Base-by-base conservation (phyloP, 352 stramenopile species). In the Phytopythium oedochilum region DNA sequence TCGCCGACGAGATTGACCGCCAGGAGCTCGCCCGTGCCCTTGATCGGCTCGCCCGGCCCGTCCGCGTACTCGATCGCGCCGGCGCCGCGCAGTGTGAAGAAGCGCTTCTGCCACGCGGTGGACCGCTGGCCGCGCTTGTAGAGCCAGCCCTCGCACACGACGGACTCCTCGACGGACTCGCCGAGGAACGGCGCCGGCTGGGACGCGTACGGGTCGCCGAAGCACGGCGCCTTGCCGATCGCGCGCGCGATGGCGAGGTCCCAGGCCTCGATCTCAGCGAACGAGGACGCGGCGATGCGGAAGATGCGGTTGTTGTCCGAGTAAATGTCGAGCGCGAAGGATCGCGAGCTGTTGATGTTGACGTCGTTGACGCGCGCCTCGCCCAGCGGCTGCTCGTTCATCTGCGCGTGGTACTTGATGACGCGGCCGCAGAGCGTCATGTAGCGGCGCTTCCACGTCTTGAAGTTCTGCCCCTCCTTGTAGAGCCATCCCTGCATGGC, bases 391-490 rank as follows among this genome's bases (percentile, higher is more conserved):
- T 72, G 68, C 47, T 92, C 81, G 25, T 55, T 55, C 7, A 67
- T 56, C 12, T 79, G 62, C 2, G 75, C 80, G 53, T 78, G 66
- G 61, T 94, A 94, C 65, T 88, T 78, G 49, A 94, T 74, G 17
- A 73, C 49, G 34, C 60, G 65, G 5, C 75, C 84, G 0, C 42
- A 65, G 8, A 94, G 64, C 46, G 75, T 88, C 71, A 94, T 89
- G 63, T 87, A 92, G 29, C 84, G 78, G 31, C 73, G 68, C 54
- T 94, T 94, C 84, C 84, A 94, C 20, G 75, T 91, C 78, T 94
- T 92, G 61, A 94, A 91, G 55, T 91, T 91, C 59, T 92, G 81
- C 10, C 84, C 84, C 63, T 94, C 82, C 45, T 94, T 94, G 25
- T 71, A 64, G 2, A 94, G 60, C 82, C 82, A 94, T 20, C 84